Conservation (phyloP, 345 rosid species). For the Acer yangbiense region DNA sequence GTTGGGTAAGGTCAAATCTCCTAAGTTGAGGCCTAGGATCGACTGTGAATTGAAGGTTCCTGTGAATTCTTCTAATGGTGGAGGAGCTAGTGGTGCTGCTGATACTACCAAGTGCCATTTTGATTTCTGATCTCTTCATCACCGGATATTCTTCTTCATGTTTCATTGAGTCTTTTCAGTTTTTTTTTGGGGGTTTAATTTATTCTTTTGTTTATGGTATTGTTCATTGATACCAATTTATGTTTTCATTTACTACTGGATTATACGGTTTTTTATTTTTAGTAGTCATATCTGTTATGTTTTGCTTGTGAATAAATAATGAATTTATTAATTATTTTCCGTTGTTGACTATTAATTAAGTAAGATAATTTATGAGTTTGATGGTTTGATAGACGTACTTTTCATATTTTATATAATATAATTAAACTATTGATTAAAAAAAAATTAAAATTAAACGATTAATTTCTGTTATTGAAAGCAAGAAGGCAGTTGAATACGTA, state of each 20-base stretch:
- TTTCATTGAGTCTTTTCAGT: slow-evolving; percentile 2
- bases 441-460: too few species aligned
- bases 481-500: background rate
- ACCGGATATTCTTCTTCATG: background rate
- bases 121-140: slow-evolving; percentile 35
- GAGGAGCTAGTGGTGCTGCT: slow-evolving; percentile 14
- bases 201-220: background rate
- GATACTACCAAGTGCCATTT: slow-evolving; percentile 49
- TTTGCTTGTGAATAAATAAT: slow-evolving; percentile 9
- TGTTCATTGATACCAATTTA: background rate
- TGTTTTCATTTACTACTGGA: background rate
- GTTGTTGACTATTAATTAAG: background rate
- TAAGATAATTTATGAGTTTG: background rate
- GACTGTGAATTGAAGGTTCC: slow-evolving; percentile 68
- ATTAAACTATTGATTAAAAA: background rate
- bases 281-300: background rate
- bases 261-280: background rate
- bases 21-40: slow-evolving; percentile 54
- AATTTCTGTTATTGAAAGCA: background rate
- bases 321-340: background rate
- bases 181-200: background rate
- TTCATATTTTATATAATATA: background rate
- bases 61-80: slow-evolving; percentile 31
- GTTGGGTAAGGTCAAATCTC: slow-evolving; percentile 52
- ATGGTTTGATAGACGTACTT: background rate